Evolutionary conservation across 108 stramenopile species (phyloP).

Genomic region (Fragilaria radians): DNA sequence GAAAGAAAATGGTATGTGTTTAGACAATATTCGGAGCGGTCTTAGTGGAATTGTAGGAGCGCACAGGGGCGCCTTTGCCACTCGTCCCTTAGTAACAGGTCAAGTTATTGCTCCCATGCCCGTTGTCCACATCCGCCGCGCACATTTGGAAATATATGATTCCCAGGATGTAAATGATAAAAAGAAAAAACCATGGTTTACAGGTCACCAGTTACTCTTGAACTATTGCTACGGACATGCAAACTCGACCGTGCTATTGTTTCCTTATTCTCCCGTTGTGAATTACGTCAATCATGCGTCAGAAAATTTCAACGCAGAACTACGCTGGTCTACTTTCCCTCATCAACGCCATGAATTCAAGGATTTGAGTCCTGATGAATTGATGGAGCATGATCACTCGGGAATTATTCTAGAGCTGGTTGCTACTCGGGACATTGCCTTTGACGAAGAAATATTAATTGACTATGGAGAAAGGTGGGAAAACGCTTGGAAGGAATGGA

Average conservation of each 20-base stretch:
- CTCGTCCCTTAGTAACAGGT: conserved; percentile 27
- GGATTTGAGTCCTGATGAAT: conserved; percentile 5
- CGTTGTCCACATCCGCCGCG: conserved; percentile 29
- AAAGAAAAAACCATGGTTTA: not conserved
- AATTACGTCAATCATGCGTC: conserved; percentile 61
- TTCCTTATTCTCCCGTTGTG: conserved; percentile 53
- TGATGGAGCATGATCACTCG: conserved; percentile 17
- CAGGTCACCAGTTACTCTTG: conserved; percentile 31
- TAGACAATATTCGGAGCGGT: conserved; percentile 54
- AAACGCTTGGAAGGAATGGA: conserved; percentile 7
- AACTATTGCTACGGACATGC: conserved; percentile 69
- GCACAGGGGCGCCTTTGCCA: conserved; percentile 66
- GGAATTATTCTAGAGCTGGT: conserved; percentile 28
- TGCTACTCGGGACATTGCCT: conserved; percentile 15
- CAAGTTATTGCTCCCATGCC: conserved; percentile 57
- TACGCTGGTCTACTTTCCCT: conserved; percentile 15
- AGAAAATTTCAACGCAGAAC: conserved; percentile 13
- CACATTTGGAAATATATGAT: conserved; percentile 4
- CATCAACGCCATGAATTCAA: conserved; percentile 8
- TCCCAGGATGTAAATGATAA: not conserved
- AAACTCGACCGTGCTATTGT: conserved; percentile 48
- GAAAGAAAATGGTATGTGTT: conserved; percentile 48
- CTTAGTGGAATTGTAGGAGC: conserved; percentile 17
- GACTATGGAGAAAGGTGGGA: conserved; percentile 26
- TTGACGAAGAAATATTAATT: conserved; percentile 6